These are phyloP conservation scores for Amaranthus cruentus DNA, from an alignment of 148 eudicot species.

Conservation along the genomic window DNA sequence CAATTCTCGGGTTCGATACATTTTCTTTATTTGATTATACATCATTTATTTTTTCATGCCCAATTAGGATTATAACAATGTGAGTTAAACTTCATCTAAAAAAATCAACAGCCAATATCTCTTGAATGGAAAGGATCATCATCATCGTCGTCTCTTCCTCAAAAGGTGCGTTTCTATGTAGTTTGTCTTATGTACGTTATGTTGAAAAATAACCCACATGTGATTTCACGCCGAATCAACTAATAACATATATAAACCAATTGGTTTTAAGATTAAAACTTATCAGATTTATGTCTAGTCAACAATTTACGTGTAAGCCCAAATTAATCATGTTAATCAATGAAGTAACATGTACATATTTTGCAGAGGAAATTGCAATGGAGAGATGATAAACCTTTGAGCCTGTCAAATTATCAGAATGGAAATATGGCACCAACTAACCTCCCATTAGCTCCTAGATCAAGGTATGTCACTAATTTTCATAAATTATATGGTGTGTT, in stretches of 20 bases:
- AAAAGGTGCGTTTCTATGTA: not conserved
- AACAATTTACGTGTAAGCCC: too few relatives aligned
- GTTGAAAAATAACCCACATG: too few relatives aligned
- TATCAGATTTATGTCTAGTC: too few relatives aligned
- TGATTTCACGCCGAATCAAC: too few relatives aligned
- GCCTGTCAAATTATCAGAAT: constrained; percentile 9
- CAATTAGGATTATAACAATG: not conserved
- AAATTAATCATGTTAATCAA: not conserved
- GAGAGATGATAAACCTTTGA: constrained; percentile 15
- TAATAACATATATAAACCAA: too few relatives aligned
- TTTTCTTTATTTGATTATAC: not conserved
- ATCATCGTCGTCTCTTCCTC: not conserved
- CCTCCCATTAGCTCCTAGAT: not conserved
- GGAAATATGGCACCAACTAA: not conserved
- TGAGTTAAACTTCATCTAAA: not conserved
- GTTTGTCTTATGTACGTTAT: too few relatives aligned
- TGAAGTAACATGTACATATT: not conserved
- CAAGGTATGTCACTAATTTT: constrained; percentile 9
- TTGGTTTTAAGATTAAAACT: too few relatives aligned
- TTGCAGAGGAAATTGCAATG: constrained; percentile 27
- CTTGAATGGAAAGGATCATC: constrained; percentile 5
- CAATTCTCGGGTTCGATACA: constrained; percentile 3
- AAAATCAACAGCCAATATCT: not conserved
- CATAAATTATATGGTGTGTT: not conserved
- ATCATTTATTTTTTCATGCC: not conserved